These are phyloP conservation scores for Saccharomycopsis sp. DNA, from an alignment of 805 yeast species.

Conservation along the genomic window DNA sequence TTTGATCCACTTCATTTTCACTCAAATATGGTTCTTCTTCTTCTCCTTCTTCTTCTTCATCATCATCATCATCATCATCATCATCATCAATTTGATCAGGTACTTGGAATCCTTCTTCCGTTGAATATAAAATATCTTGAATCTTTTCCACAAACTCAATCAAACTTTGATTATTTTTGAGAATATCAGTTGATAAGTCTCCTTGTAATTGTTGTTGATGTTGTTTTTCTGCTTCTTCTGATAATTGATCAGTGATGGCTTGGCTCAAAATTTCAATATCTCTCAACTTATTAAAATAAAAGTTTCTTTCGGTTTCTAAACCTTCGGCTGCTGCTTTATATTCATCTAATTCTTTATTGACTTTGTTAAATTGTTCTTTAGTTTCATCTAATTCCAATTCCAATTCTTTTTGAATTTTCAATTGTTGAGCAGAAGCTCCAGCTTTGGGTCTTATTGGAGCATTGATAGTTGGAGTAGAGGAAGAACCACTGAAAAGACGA, in stretches of 20 bases:
- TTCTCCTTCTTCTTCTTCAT: constrained; percentile 6
- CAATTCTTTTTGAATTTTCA: constrained; percentile 29
- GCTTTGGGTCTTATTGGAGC: constrained; percentile 2
- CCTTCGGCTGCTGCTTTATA: constrained; percentile 50
- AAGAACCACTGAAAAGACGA: neutral
- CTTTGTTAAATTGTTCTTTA: constrained; percentile 28
- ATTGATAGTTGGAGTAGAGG: neutral
- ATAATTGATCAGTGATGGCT: constrained; percentile 43
- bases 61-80: constrained; percentile 14
- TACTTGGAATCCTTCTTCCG: constrained; percentile 75
- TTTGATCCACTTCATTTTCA: neutral
- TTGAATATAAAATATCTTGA: constrained; percentile 66
- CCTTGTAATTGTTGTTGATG: constrained; percentile 20
- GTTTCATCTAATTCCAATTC: constrained; percentile 41
- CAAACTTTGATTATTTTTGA: constrained; percentile 19
- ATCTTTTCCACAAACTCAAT: constrained; percentile 45
- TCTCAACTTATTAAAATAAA: constrained; percentile 80
- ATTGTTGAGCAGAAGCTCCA: constrained; percentile 2
- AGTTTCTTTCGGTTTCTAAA: constrained; percentile 74
- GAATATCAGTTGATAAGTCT: constrained; percentile 5
- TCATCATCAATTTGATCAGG: constrained; percentile 31
- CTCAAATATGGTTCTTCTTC: neutral
- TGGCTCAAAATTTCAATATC: constrained; percentile 79
- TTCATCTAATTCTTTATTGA: constrained; percentile 45
- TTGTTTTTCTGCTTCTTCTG: constrained; percentile 30